Evolutionary conservation across 1,139 yeast species (phyloP).

Genomic region (Magnusiomyces suaveolens): DNA sequence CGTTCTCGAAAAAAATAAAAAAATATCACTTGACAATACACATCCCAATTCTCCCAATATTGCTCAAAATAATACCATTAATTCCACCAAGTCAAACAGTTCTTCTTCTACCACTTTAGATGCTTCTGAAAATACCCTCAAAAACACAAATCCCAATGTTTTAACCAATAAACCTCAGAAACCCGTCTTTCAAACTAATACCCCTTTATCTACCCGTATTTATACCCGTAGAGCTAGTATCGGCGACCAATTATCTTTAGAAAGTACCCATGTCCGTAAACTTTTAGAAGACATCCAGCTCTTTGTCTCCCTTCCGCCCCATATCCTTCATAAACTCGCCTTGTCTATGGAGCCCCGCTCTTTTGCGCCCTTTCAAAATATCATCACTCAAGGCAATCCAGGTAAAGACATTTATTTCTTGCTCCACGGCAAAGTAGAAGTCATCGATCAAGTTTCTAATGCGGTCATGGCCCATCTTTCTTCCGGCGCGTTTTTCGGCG

Average conservation of each 20-base stretch:
- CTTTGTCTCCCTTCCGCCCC: slow-evolving; percentile 47
- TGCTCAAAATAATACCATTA: background rate
- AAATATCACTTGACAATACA: slow-evolving; percentile 17
- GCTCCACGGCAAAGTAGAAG: slow-evolving; percentile 62
- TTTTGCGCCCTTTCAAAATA: slow-evolving; percentile 48
- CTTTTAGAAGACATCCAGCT: slow-evolving; percentile 50
- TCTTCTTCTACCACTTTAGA: no score
- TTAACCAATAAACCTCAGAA: no score
- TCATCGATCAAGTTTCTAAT: slow-evolving; percentile 37
- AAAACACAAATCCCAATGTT: no score
- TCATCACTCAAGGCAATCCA: slow-evolving; percentile 48
- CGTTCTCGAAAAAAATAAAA: slow-evolving; percentile 51
- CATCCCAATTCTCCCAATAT: background rate
- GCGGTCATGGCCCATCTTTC: slow-evolving; percentile 48
- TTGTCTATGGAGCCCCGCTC: slow-evolving; percentile 50
- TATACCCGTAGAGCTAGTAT: slow-evolving; percentile 1
- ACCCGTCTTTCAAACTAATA: no score
- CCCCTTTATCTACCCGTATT: background rate
- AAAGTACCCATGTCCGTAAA: slow-evolving; percentile 36
- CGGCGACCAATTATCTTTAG: slow-evolving; percentile 9
- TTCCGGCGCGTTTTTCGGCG: slow-evolving; percentile 64
- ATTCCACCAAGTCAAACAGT: no score
- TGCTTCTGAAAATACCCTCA: no score
- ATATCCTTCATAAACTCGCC: slow-evolving; percentile 53
- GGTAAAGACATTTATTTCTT: slow-evolving; percentile 61